phyloP scores from a whole-genome alignment of 352 stramenopile genomes.

The Blastocystis sp. region DNA sequence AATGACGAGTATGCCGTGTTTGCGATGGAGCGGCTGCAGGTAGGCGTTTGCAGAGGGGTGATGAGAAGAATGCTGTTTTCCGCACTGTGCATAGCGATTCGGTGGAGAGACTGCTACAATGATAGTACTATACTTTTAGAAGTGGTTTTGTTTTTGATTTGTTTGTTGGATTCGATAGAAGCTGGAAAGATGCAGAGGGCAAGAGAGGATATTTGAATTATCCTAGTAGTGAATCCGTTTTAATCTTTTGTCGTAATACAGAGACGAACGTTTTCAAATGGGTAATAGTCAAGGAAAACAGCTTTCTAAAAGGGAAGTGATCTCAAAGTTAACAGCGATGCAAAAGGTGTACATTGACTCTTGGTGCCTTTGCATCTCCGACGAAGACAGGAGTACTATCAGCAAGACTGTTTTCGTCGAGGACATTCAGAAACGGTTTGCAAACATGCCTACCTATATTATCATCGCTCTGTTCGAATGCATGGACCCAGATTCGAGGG shows the following conservation, averaged over 20 bases:
- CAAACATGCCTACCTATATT: slow-evolving; percentile 35
- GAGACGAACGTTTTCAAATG: not conserved
- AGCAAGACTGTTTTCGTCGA: slow-evolving; percentile 14
- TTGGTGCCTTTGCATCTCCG: not conserved
- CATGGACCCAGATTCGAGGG: slow-evolving; percentile 43
- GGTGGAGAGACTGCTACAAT: not conserved
- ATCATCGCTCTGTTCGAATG: slow-evolving; percentile 10
- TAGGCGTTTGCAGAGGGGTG: not conserved
- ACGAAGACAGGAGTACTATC: not conserved
- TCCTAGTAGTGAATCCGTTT: not conserved
- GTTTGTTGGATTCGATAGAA: slow-evolving; percentile 32
- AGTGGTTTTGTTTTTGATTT: not conserved
- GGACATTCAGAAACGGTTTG: slow-evolving; percentile 45
- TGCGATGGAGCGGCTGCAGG: slow-evolving; percentile 1
- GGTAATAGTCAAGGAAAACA: slow-evolving; percentile 56
- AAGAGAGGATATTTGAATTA: not conserved
- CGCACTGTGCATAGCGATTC: slow-evolving; percentile 8
- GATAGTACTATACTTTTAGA: not conserved
- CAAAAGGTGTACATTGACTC: slow-evolving; percentile 21
- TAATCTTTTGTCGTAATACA: not conserved
- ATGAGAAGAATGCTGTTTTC: slow-evolving; percentile 35
- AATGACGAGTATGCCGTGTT: slow-evolving; percentile 51
- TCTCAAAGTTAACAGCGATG: slow-evolving; percentile 5
- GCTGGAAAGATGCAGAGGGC: not conserved
- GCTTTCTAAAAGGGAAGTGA: slow-evolving; percentile 23